Conservation (phyloP, 1,284 basidiomycete species). For the Anthracocystis panici-leucophaei region DNA sequence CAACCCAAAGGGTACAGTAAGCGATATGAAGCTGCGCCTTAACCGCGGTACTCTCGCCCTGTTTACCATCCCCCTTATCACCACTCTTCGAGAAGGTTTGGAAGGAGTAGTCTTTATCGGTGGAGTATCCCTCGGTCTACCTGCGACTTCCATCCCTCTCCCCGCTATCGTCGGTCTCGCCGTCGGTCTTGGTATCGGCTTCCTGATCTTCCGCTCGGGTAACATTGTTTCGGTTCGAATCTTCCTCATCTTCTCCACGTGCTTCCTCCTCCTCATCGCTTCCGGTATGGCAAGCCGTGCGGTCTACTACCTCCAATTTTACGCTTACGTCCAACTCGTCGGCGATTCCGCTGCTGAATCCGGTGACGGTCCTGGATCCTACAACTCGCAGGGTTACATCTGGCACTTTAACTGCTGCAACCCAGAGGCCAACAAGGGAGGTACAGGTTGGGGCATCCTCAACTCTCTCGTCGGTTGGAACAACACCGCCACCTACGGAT, state of each 20-base stretch:
- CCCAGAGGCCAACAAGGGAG: slow-evolving; percentile 74
- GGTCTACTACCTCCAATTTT: slow-evolving; percentile 65
- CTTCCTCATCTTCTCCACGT: slow-evolving; percentile 63
- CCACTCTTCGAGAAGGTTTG: slow-evolving; percentile 66
- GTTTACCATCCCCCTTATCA: slow-evolving; percentile 66
- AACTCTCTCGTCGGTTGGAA: slow-evolving; percentile 67
- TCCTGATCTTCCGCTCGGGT: slow-evolving; percentile 60
- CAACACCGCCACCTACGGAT: slow-evolving; percentile 62
- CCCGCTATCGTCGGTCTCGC: slow-evolving; percentile 64
- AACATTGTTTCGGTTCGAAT: slow-evolving; percentile 51
- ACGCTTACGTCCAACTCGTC: slow-evolving; percentile 58
- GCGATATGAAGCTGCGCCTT: slow-evolving; percentile 43
- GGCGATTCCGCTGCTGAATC: slow-evolving; percentile 63
- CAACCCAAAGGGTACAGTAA: slow-evolving; percentile 23
- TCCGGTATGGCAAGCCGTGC: slow-evolving; percentile 63
- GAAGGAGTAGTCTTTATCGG: slow-evolving; percentile 68
- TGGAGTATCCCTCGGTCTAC: slow-evolving; percentile 65
- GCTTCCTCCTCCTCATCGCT: slow-evolving; percentile 63
- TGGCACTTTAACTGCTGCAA: slow-evolving; percentile 81
- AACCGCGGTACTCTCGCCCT: slow-evolving; percentile 54
- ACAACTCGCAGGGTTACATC: slow-evolving; percentile 59
- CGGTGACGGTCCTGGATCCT: slow-evolving; percentile 60
- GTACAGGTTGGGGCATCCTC: slow-evolving; percentile 63
- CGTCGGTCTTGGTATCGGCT: slow-evolving; percentile 56
- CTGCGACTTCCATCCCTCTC: slow-evolving; percentile 64